Base-by-base conservation (phyloP, 371 early-diverging fungal species). In the Rhizopus microsporus region DNA sequence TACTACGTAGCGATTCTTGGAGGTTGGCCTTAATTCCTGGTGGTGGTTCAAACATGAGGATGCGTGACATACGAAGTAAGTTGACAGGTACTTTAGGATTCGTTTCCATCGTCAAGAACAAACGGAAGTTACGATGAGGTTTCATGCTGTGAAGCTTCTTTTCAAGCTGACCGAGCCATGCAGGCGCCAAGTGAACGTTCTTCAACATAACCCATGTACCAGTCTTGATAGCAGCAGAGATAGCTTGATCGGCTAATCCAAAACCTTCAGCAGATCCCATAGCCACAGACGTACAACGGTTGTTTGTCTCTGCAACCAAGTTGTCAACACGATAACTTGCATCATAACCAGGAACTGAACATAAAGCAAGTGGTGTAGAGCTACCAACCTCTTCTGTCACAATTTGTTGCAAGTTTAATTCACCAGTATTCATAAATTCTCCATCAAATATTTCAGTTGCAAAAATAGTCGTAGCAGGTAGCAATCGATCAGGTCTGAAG, bases 201-300 rank as follows among this genome's bases (percentile, higher is more conserved):
- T 97, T 97, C 56, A 99, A 82, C 69, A 99, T 80, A 7, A 98
- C 97, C 98, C 98, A 99, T 52, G 81, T 81, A 56, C 98, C 98
- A 9, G 81, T 83, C 77, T 91, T 90, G 60, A 85, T 81, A 0
- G 96, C 95, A 4, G 74, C 60, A 0, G 91, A 83, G 54, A 99
- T 95, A 4, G 96, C 97, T 65, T 88, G 83, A 51, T 97, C 97
- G 4, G 98, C 98, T 31, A 93, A 78, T 5, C 82, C 76, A 59
- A 92, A 90, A 54, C 97, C 97, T 86, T 99, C 99, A 30, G 88
- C 83, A 3, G 98, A 95, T 54, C 99, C 99, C 96, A 99, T 97
- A 7, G 99, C 99, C 15, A 99, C 95, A 2, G 96, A 88, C 0
- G 85, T 78, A 49, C 88, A 80, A 16, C 79, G 77, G 29, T 72